These are phyloP conservation scores for Hemileccinum rubropunctum DNA, from an alignment of 768 basidiomycete species.

Conservation along the genomic window DNA sequence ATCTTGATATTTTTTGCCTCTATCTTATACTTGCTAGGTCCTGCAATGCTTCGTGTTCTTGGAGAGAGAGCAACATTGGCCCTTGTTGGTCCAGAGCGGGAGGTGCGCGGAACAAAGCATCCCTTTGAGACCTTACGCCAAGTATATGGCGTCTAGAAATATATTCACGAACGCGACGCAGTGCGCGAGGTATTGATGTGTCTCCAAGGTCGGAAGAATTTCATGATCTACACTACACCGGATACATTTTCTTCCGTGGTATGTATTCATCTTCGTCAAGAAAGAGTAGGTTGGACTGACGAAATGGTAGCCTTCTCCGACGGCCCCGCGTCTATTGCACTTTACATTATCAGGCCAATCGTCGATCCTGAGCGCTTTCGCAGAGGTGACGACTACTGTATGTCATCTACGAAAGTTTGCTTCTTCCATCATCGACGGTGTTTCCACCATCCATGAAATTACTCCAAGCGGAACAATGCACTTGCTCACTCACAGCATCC, in stretches of 20 bases:
- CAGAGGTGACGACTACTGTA: slow-evolving; percentile 55
- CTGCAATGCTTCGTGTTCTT: slow-evolving; percentile 40
- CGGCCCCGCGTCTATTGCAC: slow-evolving; percentile 61
- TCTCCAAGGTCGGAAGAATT: slow-evolving; percentile 67
- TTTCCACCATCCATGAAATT: slow-evolving; percentile 14
- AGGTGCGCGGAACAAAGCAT: slow-evolving; percentile 31
- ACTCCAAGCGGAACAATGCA: slow-evolving; percentile 20
- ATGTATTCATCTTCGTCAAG: not conserved
- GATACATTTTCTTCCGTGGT: slow-evolving; percentile 36
- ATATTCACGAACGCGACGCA: slow-evolving; percentile 72
- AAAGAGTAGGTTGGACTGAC: not conserved
- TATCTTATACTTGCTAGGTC: slow-evolving; percentile 35
- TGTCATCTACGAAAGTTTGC: slow-evolving; percentile 64
- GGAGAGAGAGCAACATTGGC: slow-evolving; percentile 37
- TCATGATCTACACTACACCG: slow-evolving; percentile 43
- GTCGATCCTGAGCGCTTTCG: slow-evolving; percentile 62
- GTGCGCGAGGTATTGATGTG: slow-evolving; percentile 76
- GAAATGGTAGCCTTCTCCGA: slow-evolving; percentile 41
- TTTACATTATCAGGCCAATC: slow-evolving; percentile 62
- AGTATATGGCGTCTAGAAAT: slow-evolving; percentile 41
- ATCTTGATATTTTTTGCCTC: not conserved
- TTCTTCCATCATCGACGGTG: slow-evolving; percentile 42
- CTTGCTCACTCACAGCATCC: slow-evolving; percentile 23
- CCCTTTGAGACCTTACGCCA: not conserved
- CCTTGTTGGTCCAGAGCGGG: slow-evolving; percentile 40